phyloP scores from a whole-genome alignment of 2,329 filamentous ascomycete genomes.

The Gnomoniopsis smithogilvyi region DNA sequence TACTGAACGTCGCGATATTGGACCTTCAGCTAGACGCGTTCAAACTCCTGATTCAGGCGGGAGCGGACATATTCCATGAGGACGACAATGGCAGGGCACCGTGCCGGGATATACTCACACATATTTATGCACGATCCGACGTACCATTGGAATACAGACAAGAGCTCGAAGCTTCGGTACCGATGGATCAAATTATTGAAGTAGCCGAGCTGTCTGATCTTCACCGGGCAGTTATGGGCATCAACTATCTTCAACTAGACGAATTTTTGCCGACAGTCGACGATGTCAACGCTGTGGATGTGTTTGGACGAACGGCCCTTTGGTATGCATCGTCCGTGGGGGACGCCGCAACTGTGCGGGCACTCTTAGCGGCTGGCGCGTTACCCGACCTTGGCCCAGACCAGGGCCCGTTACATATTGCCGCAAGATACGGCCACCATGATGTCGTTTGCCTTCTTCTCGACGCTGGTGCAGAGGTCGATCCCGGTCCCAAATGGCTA shows the following conservation, averaged over 20 bases:
- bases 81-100: background rate
- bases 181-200: background rate
- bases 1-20: background rate
- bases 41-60: background rate
- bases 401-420: background rate
- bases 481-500: constrained; percentile 7
- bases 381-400: background rate
- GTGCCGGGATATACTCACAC: background rate
- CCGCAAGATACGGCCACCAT: background rate
- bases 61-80: background rate
- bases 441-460: constrained; percentile 7
- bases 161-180: background rate
- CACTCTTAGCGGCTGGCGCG: background rate
- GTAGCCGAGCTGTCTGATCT: background rate
- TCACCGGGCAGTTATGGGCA: background rate
- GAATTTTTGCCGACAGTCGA: background rate
- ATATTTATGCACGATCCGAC: background rate
- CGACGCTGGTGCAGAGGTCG: constrained; percentile 15
- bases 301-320: background rate
- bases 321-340: background rate
- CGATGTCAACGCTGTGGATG: background rate
- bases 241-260: background rate
- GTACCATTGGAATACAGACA: background rate
- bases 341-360: background rate
- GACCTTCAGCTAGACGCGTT: background rate